These are phyloP conservation scores for Aspergillus sp. DNA, from an alignment of 2,329 filamentous ascomycete species.

Conservation along the genomic window DNA sequence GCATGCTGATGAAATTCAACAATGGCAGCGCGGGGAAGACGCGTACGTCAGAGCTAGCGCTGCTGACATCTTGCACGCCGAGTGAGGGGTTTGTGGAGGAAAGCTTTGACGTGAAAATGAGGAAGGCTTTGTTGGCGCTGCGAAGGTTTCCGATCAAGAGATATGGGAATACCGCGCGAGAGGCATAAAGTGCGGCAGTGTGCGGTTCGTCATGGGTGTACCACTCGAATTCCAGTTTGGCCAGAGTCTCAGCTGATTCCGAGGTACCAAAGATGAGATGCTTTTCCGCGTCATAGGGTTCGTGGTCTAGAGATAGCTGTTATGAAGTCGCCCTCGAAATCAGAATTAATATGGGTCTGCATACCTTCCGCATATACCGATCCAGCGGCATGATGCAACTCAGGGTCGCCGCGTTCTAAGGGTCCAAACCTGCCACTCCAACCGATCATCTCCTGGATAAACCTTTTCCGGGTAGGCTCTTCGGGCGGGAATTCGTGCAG, in stretches of 20 bases:
- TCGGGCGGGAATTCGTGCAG: slow-evolving; percentile 76
- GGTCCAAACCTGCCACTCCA: slow-evolving; percentile 88
- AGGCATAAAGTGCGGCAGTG: slow-evolving; percentile 81
- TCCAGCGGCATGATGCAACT: slow-evolving; percentile 89
- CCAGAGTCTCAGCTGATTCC: slow-evolving; percentile 79
- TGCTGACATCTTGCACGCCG: slow-evolving; percentile 79
- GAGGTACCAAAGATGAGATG: slow-evolving; percentile 87
- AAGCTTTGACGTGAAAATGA: slow-evolving; percentile 71
- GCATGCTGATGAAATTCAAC: slow-evolving; percentile 86
- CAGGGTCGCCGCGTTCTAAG: slow-evolving; percentile 87
- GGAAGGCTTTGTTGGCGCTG: slow-evolving; percentile 79
- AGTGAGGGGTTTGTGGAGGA: slow-evolving; percentile 60
- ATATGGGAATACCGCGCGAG: slow-evolving; percentile 85
- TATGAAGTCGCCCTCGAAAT: slow-evolving; percentile 2
- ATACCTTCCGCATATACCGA: slow-evolving; percentile 78
- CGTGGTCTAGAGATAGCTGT: slow-evolving; percentile 63
- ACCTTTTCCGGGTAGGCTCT: slow-evolving; percentile 92
- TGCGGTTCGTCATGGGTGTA: slow-evolving; percentile 87
- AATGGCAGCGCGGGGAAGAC: slow-evolving; percentile 91
- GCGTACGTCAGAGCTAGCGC: slow-evolving; percentile 69
- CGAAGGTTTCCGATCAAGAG: slow-evolving; percentile 87
- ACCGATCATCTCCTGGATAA: slow-evolving; percentile 79
- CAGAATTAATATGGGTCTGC: slow-evolving; percentile 9
- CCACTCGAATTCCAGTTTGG: slow-evolving; percentile 87
- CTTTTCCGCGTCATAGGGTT: slow-evolving; percentile 88